Percentiles rank a stretch among this genome's conserved stretches.
Conservation (phyloP, 495 filamentous ascomycete species). For the Penicillium coprophilum region DNA sequence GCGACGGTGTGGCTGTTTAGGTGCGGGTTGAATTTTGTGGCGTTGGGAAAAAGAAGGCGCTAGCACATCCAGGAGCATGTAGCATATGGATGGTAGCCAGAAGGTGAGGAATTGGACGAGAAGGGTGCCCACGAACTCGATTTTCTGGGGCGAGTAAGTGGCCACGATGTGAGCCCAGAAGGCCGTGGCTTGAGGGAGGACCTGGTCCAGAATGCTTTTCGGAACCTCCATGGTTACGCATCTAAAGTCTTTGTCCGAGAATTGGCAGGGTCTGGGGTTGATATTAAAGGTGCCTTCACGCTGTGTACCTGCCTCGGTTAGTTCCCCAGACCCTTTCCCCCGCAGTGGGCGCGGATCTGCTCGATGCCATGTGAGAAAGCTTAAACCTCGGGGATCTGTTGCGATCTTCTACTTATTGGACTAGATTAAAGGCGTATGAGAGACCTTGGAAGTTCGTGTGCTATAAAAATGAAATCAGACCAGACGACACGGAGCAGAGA, state of each 20-base stretch:
- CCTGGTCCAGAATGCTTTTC: not conserved
- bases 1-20: constrained; percentile 46
- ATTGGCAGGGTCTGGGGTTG: not conserved
- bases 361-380: constrained; percentile 23
- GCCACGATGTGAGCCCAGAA: constrained; percentile 31
- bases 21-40: constrained; percentile 57
- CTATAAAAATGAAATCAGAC: not conserved
- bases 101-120: constrained; percentile 49
- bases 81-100: constrained; percentile 50
- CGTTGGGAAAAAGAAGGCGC: constrained; percentile 48
- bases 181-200: not conserved
- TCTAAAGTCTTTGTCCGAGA: not conserved
- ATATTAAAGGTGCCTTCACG: not conserved
- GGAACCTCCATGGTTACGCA: constrained; percentile 5
- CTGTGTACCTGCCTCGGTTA: constrained; percentile 22
- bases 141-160: constrained; percentile 28
- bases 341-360: constrained; percentile 17
- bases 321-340: constrained; percentile 14
- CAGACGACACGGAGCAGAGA: not conserved
- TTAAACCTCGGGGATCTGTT: not conserved
- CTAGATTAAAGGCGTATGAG: not conserved
- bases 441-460: not conserved
- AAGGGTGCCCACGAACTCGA: constrained; percentile 49
- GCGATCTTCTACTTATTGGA: not conserved
- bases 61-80: constrained; percentile 41